Evolutionary conservation across 2,329 filamentous ascomycete genomes (phyloP), one percentile per base, ranked within the genome.

Genomic region (Fusarium citri): DNA sequence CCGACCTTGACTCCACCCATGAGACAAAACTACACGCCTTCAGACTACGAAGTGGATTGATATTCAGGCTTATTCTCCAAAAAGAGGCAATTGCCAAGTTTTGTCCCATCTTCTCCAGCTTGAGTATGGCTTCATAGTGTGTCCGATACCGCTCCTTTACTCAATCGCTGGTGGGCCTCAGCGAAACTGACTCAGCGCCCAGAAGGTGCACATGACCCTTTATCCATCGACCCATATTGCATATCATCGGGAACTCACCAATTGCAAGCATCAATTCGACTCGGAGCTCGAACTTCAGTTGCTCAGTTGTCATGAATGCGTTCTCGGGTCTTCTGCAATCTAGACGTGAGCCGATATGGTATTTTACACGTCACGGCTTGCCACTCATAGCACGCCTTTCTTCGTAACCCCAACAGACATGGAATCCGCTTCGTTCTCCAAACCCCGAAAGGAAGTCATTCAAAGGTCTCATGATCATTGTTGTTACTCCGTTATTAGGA

Each of bases 401-500:
- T 30, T 64, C 49, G 23, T 22, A 30, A 42, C 42, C 41, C 42
- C n/a, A 64, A 59, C 23, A 45, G 55, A 63, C 55, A 41, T 18
- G 25, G 50, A 58, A 56, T 48, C 58, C 60, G 59, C 56, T 63
- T 50, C 41, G 55, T 64, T 72, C 68, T 34, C 63, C 60, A 71
- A 68, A 58, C 26, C 37, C 18, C 55, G 16, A 40, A 25, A 43
- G 25, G 41, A 43, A 50, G 40, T 55, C 41, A 51, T 23, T n/a
- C 18, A n/a, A 22, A 57, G 60, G 55, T 64, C 72, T 41, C 66
- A 59, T 73, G 72, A 74, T 60, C 62, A 30, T 55, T 58, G 20
- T 15, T 18, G n/a, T 30, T 55, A 53, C 53, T 50, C 63, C 51
- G 26, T 64, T 34, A 43, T 45, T 47, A 48, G 48, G 49, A n/a